Evolutionary conservation across 2,329 filamentous ascomycete species (phyloP).

Genomic region (Parasarocladium wereldwijsianum): DNA sequence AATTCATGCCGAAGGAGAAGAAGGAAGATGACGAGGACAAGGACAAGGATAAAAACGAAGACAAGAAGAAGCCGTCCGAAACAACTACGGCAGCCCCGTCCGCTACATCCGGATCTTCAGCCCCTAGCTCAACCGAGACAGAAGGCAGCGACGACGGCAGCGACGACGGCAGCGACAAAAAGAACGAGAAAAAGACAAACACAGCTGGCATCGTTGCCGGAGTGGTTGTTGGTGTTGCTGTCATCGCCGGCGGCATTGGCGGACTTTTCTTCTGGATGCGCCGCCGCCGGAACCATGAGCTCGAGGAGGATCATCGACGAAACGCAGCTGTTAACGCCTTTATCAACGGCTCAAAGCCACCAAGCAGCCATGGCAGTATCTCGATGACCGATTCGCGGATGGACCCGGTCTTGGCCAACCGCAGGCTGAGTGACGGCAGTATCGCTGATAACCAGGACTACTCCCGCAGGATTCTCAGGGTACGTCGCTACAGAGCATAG

Average conservation of each 20-base stretch:
- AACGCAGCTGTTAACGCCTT: constrained; percentile 70
- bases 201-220: constrained; percentile 78
- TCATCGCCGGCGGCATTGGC: constrained; percentile 47
- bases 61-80: too few relatives aligned
- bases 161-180: constrained; percentile 7
- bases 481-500: constrained; percentile 26
- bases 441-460: constrained; percentile 97
- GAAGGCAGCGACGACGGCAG: constrained; percentile 6
- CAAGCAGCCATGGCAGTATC: constrained; percentile 43
- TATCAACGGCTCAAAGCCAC: constrained; percentile 48
- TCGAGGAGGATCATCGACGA: constrained; percentile 73
- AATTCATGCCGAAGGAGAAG: constrained; percentile 13
- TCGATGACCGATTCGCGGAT: constrained; percentile 73
- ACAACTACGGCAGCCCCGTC: constrained; percentile 6
- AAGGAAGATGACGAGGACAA: constrained; percentile 2
- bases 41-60: too few relatives aligned
- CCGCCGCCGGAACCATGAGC: constrained; percentile 57
- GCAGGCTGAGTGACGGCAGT: constrained; percentile 83
- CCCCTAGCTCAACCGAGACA: constrained; percentile 11
- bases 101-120: constrained; percentile 12
- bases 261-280: constrained; percentile 63
- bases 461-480: constrained; percentile 88
- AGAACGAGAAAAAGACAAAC: constrained; percentile 42
- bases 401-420: constrained; percentile 71
- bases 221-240: constrained; percentile 72